Percentiles rank a stretch among this genome's conserved stretches.
Evolutionary conservation across 78 protist genomes (phyloP).

Genomic region (Bodo saltans): DNA sequence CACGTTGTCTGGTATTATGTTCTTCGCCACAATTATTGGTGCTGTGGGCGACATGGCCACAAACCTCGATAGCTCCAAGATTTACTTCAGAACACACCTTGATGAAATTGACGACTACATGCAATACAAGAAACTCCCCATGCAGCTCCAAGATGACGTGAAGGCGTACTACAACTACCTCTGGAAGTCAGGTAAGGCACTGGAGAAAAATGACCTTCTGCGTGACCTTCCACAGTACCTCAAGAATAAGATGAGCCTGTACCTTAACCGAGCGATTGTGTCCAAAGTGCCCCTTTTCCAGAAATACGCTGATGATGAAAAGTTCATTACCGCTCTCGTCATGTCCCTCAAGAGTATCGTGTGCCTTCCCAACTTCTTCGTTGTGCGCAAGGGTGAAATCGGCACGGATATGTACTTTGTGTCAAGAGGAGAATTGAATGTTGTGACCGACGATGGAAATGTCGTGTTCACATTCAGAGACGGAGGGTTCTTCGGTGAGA

Average conservation of each 20-base stretch:
- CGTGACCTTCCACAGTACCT: constrained; percentile 24
- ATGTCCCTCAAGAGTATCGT: constrained; percentile 5
- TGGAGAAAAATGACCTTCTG: constrained; percentile 9
- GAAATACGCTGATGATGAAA: neutral
- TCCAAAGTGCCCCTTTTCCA: constrained; percentile 32
- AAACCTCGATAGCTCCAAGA: constrained; percentile 12
- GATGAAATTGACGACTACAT: constrained; percentile 20
- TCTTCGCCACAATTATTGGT: constrained; percentile 25
- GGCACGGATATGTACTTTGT: constrained; percentile 41
- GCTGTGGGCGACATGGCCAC: constrained; percentile 7
- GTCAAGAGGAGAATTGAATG: constrained; percentile 26
- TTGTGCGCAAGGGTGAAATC: constrained; percentile 21
- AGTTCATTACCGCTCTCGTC: constrained; percentile 21
- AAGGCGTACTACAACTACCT: constrained; percentile 23
- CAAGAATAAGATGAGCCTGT: neutral
- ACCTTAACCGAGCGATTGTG: constrained; percentile 8
- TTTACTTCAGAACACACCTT: constrained; percentile 17
- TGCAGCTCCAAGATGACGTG: constrained; percentile 19
- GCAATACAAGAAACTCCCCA: constrained; percentile 12
- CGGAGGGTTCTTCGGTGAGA: constrained; percentile 36
- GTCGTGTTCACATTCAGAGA: constrained; percentile 11
- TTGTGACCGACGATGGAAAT: neutral
- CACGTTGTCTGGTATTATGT: neutral
- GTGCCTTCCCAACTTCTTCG: constrained; percentile 14
- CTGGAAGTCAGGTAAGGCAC: constrained; percentile 25